Evolutionary conservation across 345 rosid species (phyloP), one percentile per base, ranked within the genome.

Genomic region (Pseudoturritis turrita): DNA sequence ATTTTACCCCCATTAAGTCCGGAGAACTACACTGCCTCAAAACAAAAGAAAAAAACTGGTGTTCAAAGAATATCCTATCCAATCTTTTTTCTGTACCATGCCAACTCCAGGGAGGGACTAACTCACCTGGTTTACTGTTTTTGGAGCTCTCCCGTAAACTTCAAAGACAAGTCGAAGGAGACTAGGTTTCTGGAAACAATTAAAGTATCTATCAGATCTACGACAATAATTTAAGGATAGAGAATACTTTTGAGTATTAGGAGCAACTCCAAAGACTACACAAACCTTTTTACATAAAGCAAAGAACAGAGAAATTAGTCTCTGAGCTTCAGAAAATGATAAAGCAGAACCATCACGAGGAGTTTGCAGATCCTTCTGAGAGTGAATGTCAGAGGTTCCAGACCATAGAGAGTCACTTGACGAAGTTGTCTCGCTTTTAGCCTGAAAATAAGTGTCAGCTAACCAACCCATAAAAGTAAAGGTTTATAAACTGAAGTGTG

Each of bases 281-380:
- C 83, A 57, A 54, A 94, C 99, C 97, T 94, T 91, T 68, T 89
- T 89, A 75, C 97, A 94, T 59, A 94, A 87, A 72, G 98, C 96
- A 65, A 89, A 94, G 84, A 83, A 89, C 75, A 94, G 80, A 74
- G 99, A 94, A 75, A 84, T 77, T n/a, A 81, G 83, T 62, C 93
- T 85, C 73, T 94, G 99, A 70, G 91, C 91, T 81, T 91, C 99
- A 68, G 91, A 62, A 72, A 81, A 49, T 64, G 96, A 81, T 65
- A 89, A 43, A 65, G 77, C 75, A 53, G 96, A 81, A 73, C 73
- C 73, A 71, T 84, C 82, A 62, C 71, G 80, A 46, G 69, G 65
- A 31, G 77, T 58, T 62, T 76, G 91, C 59, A 81, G 62, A 79
- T 49, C 80, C 75, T 73, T 82, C 37, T 37, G 45, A 26, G 81